Conservation (phyloP, 371 early-diverging fungal species). For the Mortierella sp. region DNA sequence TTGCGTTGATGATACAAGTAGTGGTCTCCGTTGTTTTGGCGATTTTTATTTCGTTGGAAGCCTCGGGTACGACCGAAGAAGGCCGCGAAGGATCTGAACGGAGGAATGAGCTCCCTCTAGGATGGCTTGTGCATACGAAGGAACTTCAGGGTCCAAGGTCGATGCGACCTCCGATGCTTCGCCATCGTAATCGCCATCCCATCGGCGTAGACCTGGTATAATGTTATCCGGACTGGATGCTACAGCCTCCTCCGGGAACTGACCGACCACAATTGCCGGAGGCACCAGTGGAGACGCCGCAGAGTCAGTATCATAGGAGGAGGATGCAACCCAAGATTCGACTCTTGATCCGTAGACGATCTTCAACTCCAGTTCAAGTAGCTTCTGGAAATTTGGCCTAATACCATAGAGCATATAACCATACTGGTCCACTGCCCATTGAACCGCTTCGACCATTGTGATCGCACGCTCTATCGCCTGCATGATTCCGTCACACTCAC, state of each 20-base stretch:
- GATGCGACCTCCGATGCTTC: not conserved
- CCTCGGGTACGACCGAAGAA: constrained; percentile 6
- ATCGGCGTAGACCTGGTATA: constrained; percentile 15
- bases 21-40: not conserved
- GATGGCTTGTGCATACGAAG: constrained; percentile 9
- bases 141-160: not conserved
- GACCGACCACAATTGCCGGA: too few species aligned
- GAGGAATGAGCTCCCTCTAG: constrained; percentile 20
- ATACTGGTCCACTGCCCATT: constrained; percentile 57
- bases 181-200: constrained; percentile 10
- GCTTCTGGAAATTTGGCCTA: constrained; percentile 33
- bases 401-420: constrained; percentile 56
- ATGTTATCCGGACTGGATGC: constrained; percentile 17
- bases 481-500: constrained; percentile 22
- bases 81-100: constrained; percentile 1
- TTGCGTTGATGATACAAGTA: too few species aligned
- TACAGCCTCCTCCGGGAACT: not conserved
- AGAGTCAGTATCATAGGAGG: not conserved
- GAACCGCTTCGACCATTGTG: constrained; percentile 44
- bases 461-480: constrained; percentile 29
- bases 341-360: constrained; percentile 26
- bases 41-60: too few species aligned
- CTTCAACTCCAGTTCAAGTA: constrained; percentile 55
- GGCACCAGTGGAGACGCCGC: not conserved
- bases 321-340: constrained; percentile 6